phyloP scores from a whole-genome alignment of 306 rosid species.

The Vigna trinervia region DNA sequence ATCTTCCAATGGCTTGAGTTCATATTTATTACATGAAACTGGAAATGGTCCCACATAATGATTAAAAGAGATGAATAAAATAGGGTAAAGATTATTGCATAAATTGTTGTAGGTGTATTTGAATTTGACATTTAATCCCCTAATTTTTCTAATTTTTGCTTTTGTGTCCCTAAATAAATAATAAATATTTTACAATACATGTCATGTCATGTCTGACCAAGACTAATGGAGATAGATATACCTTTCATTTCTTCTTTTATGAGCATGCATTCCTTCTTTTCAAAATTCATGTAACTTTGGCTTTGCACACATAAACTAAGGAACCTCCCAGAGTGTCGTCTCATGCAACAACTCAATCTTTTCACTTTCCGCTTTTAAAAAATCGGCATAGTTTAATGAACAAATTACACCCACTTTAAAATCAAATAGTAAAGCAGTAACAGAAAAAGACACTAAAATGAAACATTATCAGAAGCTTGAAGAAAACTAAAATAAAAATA shows the following conservation, averaged over 20 bases:
- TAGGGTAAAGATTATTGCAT: too few species aligned
- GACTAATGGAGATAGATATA: background rate
- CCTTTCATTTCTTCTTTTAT: background rate
- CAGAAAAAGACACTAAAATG: slow-evolving; percentile 34
- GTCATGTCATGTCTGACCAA: slow-evolving; percentile 1
- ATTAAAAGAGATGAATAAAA: too few species aligned
- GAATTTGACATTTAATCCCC: too few species aligned
- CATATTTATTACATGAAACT: background rate
- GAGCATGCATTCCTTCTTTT: slow-evolving; percentile 30
- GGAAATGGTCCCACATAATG: too few species aligned
- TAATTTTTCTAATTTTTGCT: too few species aligned
- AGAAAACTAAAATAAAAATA: background rate
- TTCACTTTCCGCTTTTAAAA: slow-evolving; percentile 47
- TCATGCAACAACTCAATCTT: slow-evolving; percentile 41
- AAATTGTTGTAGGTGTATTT: too few species aligned
- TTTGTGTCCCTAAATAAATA: background rate
- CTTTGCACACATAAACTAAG: slow-evolving; percentile 32
- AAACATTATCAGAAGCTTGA: slow-evolving; percentile 53
- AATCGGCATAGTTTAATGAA: slow-evolving; percentile 27
- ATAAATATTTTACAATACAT: background rate
- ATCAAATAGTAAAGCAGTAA: slow-evolving; percentile 53
- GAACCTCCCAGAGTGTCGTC: slow-evolving; percentile 51
- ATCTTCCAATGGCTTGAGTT: slow-evolving; percentile 3
- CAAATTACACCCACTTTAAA: slow-evolving; percentile 52
- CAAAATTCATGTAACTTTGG: slow-evolving; percentile 12